phyloP scores from a whole-genome alignment of 805 yeast genomes.

The Lipomyces japonicus region DNA sequence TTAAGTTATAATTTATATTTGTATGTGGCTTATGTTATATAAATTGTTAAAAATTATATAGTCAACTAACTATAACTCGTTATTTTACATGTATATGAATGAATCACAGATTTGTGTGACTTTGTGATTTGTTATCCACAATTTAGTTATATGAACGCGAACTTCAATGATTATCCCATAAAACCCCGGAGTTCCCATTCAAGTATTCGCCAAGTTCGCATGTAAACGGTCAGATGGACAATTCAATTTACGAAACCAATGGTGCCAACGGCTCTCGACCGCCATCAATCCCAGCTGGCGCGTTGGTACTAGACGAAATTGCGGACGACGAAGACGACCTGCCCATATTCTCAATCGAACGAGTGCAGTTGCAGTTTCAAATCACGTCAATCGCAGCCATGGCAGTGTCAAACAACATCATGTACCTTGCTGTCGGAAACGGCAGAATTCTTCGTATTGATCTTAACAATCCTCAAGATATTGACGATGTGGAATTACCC shows the following conservation, averaged over 20 bases:
- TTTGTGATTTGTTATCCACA: not conserved
- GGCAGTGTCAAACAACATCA: constrained; percentile 52
- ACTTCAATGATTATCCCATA: not conserved
- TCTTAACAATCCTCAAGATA: constrained; percentile 59
- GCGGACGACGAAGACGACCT: constrained; percentile 19
- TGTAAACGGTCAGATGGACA: constrained; percentile 1
- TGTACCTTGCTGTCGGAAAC: constrained; percentile 51
- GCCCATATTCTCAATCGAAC: constrained; percentile 37
- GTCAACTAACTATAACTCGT: not conserved
- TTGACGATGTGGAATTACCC: constrained; percentile 40
- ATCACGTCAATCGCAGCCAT: constrained; percentile 48
- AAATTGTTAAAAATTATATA: not conserved
- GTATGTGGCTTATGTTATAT: not conserved
- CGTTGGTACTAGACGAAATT: not conserved
- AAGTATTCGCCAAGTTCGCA: not conserved
- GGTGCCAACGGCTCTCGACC: not conserved
- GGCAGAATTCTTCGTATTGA: constrained; percentile 63
- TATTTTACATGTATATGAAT: too few relatives aligned
- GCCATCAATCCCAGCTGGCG: not conserved
- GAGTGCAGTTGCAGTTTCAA: constrained; percentile 52
- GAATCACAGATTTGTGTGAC: not conserved
- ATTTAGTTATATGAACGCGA: not conserved
- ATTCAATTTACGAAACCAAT: constrained; percentile 1
- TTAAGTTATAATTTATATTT: constrained; percentile 1
- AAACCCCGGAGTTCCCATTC: not conserved